Evolutionary conservation across 345 rosid species (phyloP), one percentile per base, ranked within the genome.

Genomic region (Lepidium aucheri): DNA sequence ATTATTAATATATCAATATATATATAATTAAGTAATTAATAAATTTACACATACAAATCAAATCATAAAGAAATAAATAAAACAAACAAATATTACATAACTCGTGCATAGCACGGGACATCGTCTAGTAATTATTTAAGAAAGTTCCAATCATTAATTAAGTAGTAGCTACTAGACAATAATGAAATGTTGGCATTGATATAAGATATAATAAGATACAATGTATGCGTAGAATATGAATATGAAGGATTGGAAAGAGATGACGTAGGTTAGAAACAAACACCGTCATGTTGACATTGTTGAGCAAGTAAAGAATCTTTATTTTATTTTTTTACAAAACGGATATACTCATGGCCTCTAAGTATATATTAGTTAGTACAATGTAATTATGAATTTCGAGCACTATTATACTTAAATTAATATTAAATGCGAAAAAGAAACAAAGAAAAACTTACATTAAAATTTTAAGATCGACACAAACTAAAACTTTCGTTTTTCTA

Each of bases 251-350:
- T 54, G 45, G 45, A 44, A 44, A 44, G 16, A 7, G 45, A 38
- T 67, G 26, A 9, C 38, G 39, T 35, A 10, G 13, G 39, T 34
- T 56, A 54, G 44, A 67, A 56, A 56, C 20, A 67, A 57, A 28
- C 15, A 47, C 15, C 41, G 11, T 68, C 40, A 15, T 55, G 38
- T 20, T 36, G 56, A 22, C 18, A 57, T 32, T 58, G 58, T 28
- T 68, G 47, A 69, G 53, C 53, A 60, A 61, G 67, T 65, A 51
- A 60, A 60, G 44, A 60, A 60, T 14, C 35, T 57, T 14, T n/a
- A n/a, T n/a, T n/a, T 49, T 17, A 3, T 28, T 51, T 33, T 54
- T 7, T 14, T 10, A 56, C 56, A 46, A 57, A 57, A 38, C 15
- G 42, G 33, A 46, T 30, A 20, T 20, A 38, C 40, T 28, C 10